phyloP scores from a whole-genome alignment of 768 basidiomycete species.

The Tylopilus balloui region DNA sequence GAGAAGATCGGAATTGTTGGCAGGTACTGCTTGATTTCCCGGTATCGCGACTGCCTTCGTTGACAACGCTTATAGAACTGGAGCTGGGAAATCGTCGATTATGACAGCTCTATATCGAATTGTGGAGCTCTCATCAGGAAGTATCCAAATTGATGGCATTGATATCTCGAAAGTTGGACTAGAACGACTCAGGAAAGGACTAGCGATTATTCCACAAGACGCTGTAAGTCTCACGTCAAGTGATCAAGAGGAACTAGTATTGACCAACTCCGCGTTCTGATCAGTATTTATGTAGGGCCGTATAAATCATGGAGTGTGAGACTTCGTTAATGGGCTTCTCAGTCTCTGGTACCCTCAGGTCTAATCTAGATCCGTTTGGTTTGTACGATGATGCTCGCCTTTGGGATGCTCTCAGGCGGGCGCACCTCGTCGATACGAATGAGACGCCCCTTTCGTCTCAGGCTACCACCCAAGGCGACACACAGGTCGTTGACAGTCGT shows the following conservation, averaged over 20 bases:
- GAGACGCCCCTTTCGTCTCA: constrained; percentile 29
- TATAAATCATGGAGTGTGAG: constrained; percentile 7
- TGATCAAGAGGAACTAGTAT: neutral
- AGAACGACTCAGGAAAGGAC: constrained; percentile 57
- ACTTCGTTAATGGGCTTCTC: constrained; percentile 6
- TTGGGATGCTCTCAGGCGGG: constrained; percentile 84
- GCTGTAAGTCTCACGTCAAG: constrained; percentile 18
- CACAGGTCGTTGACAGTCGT: constrained; percentile 39
- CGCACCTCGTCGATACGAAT: constrained; percentile 67
- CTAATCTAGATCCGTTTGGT: constrained; percentile 88
- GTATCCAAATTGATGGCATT: constrained; percentile 75
- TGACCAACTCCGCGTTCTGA: neutral
- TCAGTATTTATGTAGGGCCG: constrained; percentile 37
- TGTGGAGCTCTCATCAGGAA: constrained; percentile 73
- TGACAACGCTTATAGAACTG: constrained; percentile 45
- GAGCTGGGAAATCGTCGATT: constrained; percentile 86
- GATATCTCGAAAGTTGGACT: constrained; percentile 82
- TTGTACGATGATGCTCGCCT: constrained; percentile 73
- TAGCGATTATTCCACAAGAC: constrained; percentile 86
- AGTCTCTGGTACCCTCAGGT: constrained; percentile 78
- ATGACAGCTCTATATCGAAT: constrained; percentile 86
- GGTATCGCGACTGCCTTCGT: neutral
- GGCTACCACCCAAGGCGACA: constrained; percentile 35
- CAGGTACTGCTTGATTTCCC: constrained; percentile 30
- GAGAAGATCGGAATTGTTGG: constrained; percentile 95